A percentile compares a stretch with the other conserved stretches of the same genome.
Evolutionary conservation across 192 early-diverging fungal species (phyloP).

Genomic region (Podila epicladia): DNA sequence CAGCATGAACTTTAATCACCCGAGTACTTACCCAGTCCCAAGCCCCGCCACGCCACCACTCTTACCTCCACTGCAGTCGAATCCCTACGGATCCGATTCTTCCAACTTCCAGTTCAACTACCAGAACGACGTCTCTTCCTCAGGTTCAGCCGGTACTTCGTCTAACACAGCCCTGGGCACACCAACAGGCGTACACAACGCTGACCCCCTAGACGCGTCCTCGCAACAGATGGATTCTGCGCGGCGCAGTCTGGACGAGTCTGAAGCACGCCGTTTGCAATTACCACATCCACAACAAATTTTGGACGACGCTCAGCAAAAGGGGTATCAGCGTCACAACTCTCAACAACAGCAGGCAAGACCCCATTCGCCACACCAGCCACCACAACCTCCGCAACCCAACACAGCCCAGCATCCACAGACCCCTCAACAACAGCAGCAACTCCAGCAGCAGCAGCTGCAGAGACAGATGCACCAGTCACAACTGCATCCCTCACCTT

Average conservation of each 20-base stretch:
- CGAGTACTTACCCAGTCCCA: constrained; percentile 19
- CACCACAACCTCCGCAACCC: constrained; percentile 3
- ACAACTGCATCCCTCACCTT: constrained; percentile 7
- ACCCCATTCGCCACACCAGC: constrained; percentile 10
- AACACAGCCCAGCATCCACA: constrained; percentile 1
- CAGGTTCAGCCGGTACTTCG: neutral
- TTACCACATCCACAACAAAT: constrained; percentile 45
- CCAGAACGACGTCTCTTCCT: neutral
- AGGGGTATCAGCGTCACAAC: constrained; percentile 17
- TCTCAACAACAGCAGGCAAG: constrained; percentile 7
- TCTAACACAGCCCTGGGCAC: constrained; percentile 12
- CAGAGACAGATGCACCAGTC: constrained; percentile 11
- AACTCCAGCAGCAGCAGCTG: constrained; percentile 7
- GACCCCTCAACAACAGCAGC: constrained; percentile 3
- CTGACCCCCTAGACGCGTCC: constrained; percentile 11
- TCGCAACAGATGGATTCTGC: constrained; percentile 18
- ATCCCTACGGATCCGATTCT: constrained; percentile 1
- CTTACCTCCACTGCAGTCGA: constrained; percentile 37
- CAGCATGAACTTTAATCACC: constrained; percentile 34
- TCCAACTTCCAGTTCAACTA: neutral
- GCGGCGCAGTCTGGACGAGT: constrained; percentile 19
- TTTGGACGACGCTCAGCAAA: constrained; percentile 38
- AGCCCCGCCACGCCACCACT: constrained; percentile 36
- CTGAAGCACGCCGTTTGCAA: constrained; percentile 10
- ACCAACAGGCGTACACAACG: constrained; percentile 19